Percentiles rank a stretch among this genome's conserved stretches.
Conservation (phyloP, 306 rosid species). For the Rosa multiflora region DNA sequence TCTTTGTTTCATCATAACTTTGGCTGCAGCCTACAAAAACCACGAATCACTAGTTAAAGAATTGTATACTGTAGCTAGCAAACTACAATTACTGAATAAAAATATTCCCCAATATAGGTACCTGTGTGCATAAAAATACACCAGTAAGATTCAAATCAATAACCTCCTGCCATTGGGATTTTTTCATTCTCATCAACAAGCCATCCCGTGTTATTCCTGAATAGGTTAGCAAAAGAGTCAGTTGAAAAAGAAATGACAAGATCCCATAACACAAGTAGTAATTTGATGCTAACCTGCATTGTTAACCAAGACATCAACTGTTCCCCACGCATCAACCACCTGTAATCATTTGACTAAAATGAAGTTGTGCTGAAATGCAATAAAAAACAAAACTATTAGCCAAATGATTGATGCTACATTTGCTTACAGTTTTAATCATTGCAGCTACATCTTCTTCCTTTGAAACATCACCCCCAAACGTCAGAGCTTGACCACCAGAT, state of each 20-base stretch:
- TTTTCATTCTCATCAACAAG: slow-evolving; percentile 96
- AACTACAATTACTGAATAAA: background rate
- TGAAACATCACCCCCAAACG: slow-evolving; percentile 87
- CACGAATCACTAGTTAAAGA: background rate
- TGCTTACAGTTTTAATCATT: slow-evolving; percentile 82
- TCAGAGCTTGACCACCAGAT: slow-evolving; percentile 79
- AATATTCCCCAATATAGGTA: slow-evolving; percentile 23
- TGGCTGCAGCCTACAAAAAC: slow-evolving; percentile 77
- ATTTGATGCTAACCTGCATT: slow-evolving; percentile 64
- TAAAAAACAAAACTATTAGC: slow-evolving; percentile 19
- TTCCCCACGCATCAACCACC: slow-evolving; percentile 95
- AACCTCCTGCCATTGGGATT: slow-evolving; percentile 92
- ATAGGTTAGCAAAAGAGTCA: slow-evolving; percentile 6
- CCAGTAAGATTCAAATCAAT: slow-evolving; percentile 95
- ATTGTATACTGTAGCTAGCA: background rate
- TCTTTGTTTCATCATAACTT: slow-evolving; percentile 85
- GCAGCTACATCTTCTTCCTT: slow-evolving; percentile 79
- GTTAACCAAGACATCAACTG: slow-evolving; percentile 81
- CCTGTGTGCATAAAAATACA: slow-evolving; percentile 88
- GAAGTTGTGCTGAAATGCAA: slow-evolving; percentile 10
- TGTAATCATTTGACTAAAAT: slow-evolving; percentile 38
- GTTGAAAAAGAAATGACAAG: background rate
- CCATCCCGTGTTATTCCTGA: slow-evolving; percentile 90
- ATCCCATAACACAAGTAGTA: background rate
- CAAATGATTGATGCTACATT: background rate